Evolutionary conservation across 768 basidiomycete genomes (phyloP), one percentile per base, ranked within the genome.

Genomic region (Mycena maculata): DNA sequence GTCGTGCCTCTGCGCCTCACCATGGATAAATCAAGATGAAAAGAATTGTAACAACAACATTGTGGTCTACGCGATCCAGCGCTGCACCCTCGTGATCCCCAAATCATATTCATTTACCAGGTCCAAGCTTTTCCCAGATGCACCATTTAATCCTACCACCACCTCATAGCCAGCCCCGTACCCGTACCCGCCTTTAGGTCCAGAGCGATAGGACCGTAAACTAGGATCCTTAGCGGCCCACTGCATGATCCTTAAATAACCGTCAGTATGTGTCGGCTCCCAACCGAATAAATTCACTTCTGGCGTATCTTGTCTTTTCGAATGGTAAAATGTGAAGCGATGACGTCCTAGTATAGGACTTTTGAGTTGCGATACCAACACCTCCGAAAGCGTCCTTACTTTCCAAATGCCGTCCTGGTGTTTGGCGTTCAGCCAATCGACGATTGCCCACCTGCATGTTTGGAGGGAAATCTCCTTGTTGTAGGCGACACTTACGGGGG

Each of bases 391-490:
- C 36, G 13, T 38, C 74, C 79, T 54, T 70, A 86, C 86, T 59
- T 72, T 78, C 87, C 86, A 88, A 15, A 87, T 77, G 23, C 83
- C 79, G 36, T 77, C 45, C 60, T 76, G 73, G 62, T 84, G 75
- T 54, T 80, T 75, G 52, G 85, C 83, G 41, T 80, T 72, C 49
- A 87, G 69, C 87, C 87, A 88, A 22, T 87, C 84, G 5, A 85
- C 77, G 45, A 88, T 87, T 9, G 84, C 87, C 86, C 85, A 87
- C 23, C 80, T 76, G 5, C 81, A 78, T 6, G 86, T 88, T 38
- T 87, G 77, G 41, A 76, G 65, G 6, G 78, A 69, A 27, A 83
- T 79, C 63, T 85, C 75, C 30, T 77, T 74, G 73, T 88, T 87
- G 74, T 87, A 87, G 3, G 54, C 60, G n/a, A 82, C 79, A 61